A percentile compares a stretch with the other conserved stretches of the same genome.
Conservation (phyloP, 768 basidiomycete genomes). For the Exsudoporus frostii region DNA sequence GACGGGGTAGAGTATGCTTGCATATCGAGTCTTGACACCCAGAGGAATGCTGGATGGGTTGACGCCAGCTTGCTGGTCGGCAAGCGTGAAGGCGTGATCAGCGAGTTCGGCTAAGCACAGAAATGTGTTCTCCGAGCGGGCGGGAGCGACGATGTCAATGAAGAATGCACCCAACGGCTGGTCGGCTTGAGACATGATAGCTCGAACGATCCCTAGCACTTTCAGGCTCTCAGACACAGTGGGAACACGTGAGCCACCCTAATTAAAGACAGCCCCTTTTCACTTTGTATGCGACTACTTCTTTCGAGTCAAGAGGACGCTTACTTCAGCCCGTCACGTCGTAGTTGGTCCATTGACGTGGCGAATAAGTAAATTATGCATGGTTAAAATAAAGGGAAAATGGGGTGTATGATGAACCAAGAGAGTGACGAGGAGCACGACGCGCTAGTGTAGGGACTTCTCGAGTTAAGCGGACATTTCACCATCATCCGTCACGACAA, state of each 20-base stretch:
- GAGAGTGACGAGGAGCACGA: too few relatives aligned
- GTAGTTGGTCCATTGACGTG: too few relatives aligned
- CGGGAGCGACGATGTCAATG: constrained; percentile 10
- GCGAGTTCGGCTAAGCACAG: constrained; percentile 16
- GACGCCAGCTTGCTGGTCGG: neutral
- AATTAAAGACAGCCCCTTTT: too few relatives aligned
- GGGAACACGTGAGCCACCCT: neutral
- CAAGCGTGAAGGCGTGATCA: constrained; percentile 18
- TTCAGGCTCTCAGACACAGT: too few relatives aligned
- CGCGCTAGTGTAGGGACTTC: neutral
- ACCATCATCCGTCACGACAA: constrained; percentile 32
- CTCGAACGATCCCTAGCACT: neutral
- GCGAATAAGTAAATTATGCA: too few relatives aligned
- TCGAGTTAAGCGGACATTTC: constrained; percentile 1
- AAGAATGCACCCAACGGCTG: constrained; percentile 11
- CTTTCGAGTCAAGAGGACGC: too few relatives aligned
- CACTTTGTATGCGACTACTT: too few relatives aligned
- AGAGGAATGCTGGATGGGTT: neutral
- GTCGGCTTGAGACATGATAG: constrained; percentile 12
- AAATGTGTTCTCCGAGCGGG: constrained; percentile 1
- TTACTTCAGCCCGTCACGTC: too few relatives aligned
- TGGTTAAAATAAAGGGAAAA: too few relatives aligned
- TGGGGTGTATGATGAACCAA: too few relatives aligned
- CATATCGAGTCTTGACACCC: constrained; percentile 9
- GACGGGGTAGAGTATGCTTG: constrained; percentile 13